phyloP scores from a whole-genome alignment of 1,139 yeast species.

The Debaryomycetaceae sp. region DNA sequence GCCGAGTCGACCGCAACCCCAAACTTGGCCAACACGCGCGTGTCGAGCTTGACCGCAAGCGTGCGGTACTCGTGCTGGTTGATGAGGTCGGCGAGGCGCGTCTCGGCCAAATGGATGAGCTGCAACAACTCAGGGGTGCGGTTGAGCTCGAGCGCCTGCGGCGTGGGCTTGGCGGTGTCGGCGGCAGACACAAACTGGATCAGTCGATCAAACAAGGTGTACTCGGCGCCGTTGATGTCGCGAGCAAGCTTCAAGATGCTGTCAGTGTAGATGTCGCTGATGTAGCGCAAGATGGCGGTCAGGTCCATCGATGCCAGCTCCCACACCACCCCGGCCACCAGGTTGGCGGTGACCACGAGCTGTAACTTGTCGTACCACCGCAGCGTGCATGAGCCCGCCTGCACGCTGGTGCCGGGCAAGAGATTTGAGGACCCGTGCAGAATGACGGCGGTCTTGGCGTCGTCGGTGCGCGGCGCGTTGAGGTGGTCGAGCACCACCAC shows the following conservation, averaged over 20 bases:
- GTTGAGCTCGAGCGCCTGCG: slow-evolving; percentile 41
- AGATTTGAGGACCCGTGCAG: slow-evolving; percentile 64
- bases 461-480: slow-evolving; percentile 48
- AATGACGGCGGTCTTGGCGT: slow-evolving; percentile 41
- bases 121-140: slow-evolving; percentile 42
- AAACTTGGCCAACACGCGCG: slow-evolving; percentile 45
- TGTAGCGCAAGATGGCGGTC: slow-evolving; percentile 67
- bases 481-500: slow-evolving; percentile 59
- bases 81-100: slow-evolving; percentile 69
- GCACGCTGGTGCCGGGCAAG: slow-evolving; percentile 51
- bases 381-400: slow-evolving; percentile 70
- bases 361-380: slow-evolving; percentile 80
- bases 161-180: slow-evolving; percentile 39
- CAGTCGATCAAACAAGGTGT: slow-evolving; percentile 53
- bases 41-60: slow-evolving; percentile 34
- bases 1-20: slow-evolving; percentile 61
- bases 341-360: slow-evolving; percentile 60
- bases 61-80: slow-evolving; percentile 63
- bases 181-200: slow-evolving; percentile 32
- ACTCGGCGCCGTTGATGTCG: slow-evolving; percentile 67
- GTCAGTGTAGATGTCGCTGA: slow-evolving; percentile 73
- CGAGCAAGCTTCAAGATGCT: slow-evolving; percentile 67
- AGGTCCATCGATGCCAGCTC: slow-evolving; percentile 74
- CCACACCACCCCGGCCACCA: slow-evolving; percentile 77
- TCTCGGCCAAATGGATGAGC: slow-evolving; percentile 66